phyloP scores from a whole-genome alignment of 2,329 filamentous ascomycete species.

The Ophiocordyceps camponoti-rufipedis region DNA sequence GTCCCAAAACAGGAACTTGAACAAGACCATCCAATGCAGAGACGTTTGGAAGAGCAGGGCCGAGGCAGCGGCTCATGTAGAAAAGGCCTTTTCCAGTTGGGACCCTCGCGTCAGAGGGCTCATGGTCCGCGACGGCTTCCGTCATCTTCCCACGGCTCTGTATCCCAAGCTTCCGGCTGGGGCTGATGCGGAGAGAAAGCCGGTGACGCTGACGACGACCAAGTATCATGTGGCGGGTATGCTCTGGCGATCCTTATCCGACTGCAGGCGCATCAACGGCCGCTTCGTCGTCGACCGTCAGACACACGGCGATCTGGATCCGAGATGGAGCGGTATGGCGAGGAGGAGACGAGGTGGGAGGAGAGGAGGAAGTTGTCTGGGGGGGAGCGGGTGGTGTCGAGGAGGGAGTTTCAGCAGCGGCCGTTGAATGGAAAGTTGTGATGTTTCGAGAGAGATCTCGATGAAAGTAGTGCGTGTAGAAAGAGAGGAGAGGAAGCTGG shows the following conservation, averaged over 20 bases:
- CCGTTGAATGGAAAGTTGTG: no score
- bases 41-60: slow-evolving; percentile 59
- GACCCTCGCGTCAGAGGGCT: slow-evolving; percentile 43
- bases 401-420: not conserved
- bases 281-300: not conserved
- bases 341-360: not conserved
- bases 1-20: slow-evolving; percentile 10
- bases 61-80: slow-evolving; percentile 46
- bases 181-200: slow-evolving; percentile 5
- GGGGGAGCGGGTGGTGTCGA: not conserved
- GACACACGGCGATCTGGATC: not conserved
- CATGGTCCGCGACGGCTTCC: slow-evolving; percentile 48
- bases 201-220: slow-evolving; percentile 55
- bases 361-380: not conserved
- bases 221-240: slow-evolving; percentile 31
- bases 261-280: not conserved
- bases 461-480: no score
- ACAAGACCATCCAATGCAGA: slow-evolving; percentile 36
- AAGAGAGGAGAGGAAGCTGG: no score
- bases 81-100: slow-evolving; percentile 56
- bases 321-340: not conserved
- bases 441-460: no score
- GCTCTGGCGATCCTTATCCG: not conserved
- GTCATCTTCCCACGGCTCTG: slow-evolving; percentile 29
- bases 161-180: slow-evolving; percentile 4